Conservation (phyloP, 179 eudicot genomes). For the Beta macrorhiza region DNA sequence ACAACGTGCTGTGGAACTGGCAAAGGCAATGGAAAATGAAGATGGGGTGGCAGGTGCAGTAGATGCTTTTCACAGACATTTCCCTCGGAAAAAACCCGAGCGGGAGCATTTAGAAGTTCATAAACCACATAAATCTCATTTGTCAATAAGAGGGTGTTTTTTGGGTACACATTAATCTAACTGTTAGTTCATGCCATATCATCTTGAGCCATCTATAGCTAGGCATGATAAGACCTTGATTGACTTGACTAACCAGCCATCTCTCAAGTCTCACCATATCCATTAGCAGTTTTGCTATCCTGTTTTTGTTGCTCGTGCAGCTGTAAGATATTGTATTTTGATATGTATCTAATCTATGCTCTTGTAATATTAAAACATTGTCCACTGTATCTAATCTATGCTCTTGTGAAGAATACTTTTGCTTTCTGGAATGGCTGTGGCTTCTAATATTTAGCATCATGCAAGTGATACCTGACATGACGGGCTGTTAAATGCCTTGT, state of each 20-base stretch:
- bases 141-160: constrained; percentile 51
- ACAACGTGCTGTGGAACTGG: constrained; percentile 58
- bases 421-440: background rate
- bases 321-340: constrained; percentile 4
- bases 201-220: constrained; percentile 4
- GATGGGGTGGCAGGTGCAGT: constrained; percentile 85
- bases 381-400: no score
- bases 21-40: constrained; percentile 68
- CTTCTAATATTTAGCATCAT: background rate
- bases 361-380: background rate
- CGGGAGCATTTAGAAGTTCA: constrained; percentile 23
- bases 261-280: background rate
- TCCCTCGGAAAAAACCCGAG: constrained; percentile 37
- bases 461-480: no score
- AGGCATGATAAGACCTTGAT: constrained; percentile 4
- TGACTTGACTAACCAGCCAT: constrained; percentile 10
- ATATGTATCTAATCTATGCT: background rate
- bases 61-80: constrained; percentile 68
- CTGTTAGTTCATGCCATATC: background rate
- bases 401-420: background rate
- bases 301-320: background rate
- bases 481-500: no score
- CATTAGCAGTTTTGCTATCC: constrained; percentile 15
- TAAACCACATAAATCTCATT: constrained; percentile 30
- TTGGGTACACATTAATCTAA: constrained; percentile 24